Evolutionary conservation across 2,329 filamentous ascomycete species (phyloP), one percentile per base, ranked within the genome.

Genomic region (Elsinoe australis): DNA sequence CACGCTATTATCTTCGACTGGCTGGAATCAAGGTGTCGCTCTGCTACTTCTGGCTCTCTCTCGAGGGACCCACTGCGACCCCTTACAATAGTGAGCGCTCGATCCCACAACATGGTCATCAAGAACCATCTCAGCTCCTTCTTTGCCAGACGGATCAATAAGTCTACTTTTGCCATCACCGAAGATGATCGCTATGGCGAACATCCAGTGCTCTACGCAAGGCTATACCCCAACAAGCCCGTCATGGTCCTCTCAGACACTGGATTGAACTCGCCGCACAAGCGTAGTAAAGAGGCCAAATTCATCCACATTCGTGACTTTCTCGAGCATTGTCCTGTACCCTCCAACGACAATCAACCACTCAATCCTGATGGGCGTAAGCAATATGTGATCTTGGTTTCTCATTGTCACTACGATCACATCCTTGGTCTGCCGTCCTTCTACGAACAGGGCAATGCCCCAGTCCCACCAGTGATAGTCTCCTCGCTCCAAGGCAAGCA

Each of bases 331-430:
- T 63, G 52, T 32, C 63, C 70, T 2, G 49, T 71, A 2, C 17
- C 58, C 5, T 57, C 55, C 19, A 69, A 71, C 48, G 44, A 55
- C 31, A 52, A 60, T 35, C 39, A 54, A 42, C 62, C 63, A 5
- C 56, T 73, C 4, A 73, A 73, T 39, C 60, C 62, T 2, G 49
- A 49, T 38, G 59, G 1, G 31, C 35, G 6, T 64, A 59, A 48
- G 22, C 38, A 47, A 22, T 73, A 73, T 52, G 53, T 66, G 5
- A 63, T 73, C 12, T 63, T 73, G 36, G 66, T 64, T 53, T 67
- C 67, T 1, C 71, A 73, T 53, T 73, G 71, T 53, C 71, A 74
- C 50, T 72, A 67, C 52, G 71, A 73, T 50, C 59, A 63, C 24
- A 56, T 57, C 53, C 60, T 63, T 21, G 67, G 62, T 19, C 61